phyloP scores from a whole-genome alignment of 179 eudicot genomes.

The Silene vulgaris region DNA sequence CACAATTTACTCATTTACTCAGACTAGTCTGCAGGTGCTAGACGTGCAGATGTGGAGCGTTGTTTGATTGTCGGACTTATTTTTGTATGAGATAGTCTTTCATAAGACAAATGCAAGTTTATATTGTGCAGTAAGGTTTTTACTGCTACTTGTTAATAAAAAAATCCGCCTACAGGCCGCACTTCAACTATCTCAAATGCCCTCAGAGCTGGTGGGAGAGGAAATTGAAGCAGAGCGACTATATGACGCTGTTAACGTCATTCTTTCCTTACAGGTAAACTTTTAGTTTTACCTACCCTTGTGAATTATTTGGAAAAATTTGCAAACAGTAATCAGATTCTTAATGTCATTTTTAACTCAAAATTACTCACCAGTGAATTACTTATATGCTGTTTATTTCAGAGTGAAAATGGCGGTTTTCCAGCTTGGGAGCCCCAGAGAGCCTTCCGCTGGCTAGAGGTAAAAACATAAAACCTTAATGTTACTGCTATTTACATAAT shows the following conservation, averaged over 20 bases:
- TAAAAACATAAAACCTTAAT: slow-evolving; percentile 8
- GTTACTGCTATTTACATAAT: not conserved
- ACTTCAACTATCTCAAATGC: slow-evolving; percentile 44
- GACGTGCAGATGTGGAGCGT: too few species aligned
- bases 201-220: slow-evolving; percentile 42
- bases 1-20: too few species aligned
- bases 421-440: slow-evolving; percentile 72
- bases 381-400: not conserved
- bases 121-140: too few species aligned
- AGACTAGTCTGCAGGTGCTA: not conserved
- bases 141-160: not conserved
- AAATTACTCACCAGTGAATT: not conserved
- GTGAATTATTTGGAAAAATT: not conserved
- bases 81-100: not conserved
- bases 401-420: slow-evolving; percentile 68
- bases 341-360: not conserved
- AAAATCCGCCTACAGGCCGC: slow-evolving; percentile 30
- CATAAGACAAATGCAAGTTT: not conserved
- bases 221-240: slow-evolving; percentile 31
- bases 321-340: not conserved
- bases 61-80: not conserved
- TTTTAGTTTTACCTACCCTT: not conserved
- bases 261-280: slow-evolving; percentile 57
- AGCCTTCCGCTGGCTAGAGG: slow-evolving; percentile 62
- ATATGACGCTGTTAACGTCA: slow-evolving; percentile 58